Base-by-base conservation (phyloP, 1,284 basidiomycete genomes). In the Puccinia triticina region DNA sequence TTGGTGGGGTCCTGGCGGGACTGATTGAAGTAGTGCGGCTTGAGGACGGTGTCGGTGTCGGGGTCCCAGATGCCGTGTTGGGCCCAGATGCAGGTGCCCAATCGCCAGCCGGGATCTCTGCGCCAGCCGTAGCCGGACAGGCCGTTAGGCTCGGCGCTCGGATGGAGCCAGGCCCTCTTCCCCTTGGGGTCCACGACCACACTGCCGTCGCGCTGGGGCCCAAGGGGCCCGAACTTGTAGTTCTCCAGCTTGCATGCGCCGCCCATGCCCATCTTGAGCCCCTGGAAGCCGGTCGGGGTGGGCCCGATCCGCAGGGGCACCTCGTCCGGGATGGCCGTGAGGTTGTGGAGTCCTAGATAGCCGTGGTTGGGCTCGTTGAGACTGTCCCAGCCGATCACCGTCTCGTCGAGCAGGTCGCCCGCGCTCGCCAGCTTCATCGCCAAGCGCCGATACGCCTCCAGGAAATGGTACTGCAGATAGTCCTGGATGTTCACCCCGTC, bases 361-460 rank as follows among this genome's bases (percentile, higher is more conserved):
- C 96, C 96, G 84, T 95, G 94, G 69, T 92, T 92, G 0, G 96
- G 96, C 87, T 99, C 96, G 87, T 98, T 98, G 88, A 98, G 89
- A 85, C 92, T 93, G 87, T 99, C 96, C 96, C 96, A 98, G 0
- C 96, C 96, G 82, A 98, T 92, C 34, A 99, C 91, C 84, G 94
- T 95, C 64, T 92, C 91, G 71, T 98, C 96, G 37, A 93, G 88
- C 26, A 98, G 88, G 71, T 91, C 92, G 0, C 92, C 92, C 0
- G 92, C 93, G 18, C 90, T 90, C 0, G 83, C 82, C 64, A 99
- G 93, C 37, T 90, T 90, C 85, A 93, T 90, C 0, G 93, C 94
- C 50, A 99, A 90, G 53, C 89, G 88, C 0, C 91, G 91, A 84
- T 93, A 91, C 0, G 96, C 95, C 29, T 90, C 89, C 84, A 95